Percentiles rank a stretch among this genome's conserved stretches.
Evolutionary conservation across 495 filamentous ascomycete genomes (phyloP).

Genomic region (Aspergillus biplanus): DNA sequence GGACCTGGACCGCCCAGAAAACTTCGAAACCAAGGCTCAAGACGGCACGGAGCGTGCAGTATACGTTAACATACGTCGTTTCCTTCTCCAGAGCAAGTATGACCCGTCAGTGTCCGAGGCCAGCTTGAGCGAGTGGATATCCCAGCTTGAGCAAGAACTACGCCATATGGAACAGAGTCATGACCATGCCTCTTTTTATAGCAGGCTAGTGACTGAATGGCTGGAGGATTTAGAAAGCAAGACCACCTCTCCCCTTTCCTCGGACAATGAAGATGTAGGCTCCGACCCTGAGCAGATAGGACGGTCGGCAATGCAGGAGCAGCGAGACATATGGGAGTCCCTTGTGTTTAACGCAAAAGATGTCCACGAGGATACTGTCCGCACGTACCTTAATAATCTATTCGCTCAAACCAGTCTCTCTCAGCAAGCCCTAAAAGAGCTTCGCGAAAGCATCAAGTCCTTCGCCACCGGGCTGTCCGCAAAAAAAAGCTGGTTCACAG

Average conservation of each 20-base stretch:
- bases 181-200: conserved; percentile 65
- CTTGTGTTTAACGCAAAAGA: conserved; percentile 56
- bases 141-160: conserved; percentile 52
- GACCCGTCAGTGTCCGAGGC: conserved; percentile 57
- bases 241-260: background rate
- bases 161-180: conserved; percentile 57
- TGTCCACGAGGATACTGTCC: conserved; percentile 50
- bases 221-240: conserved; percentile 40
- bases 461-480: conserved; percentile 49
- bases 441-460: conserved; percentile 45
- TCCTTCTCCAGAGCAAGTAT: conserved; percentile 59
- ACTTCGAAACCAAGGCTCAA: conserved; percentile 5
- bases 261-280: conserved; percentile 18
- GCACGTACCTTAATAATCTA: conserved; percentile 53
- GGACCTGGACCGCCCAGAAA: conserved; percentile 27
- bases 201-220: conserved; percentile 66
- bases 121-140: conserved; percentile 50
- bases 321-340: conserved; percentile 58
- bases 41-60: conserved; percentile 29
- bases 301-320: conserved; percentile 53
- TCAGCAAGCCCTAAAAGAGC: conserved; percentile 45
- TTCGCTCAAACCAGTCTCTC: conserved; percentile 49
- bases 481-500: conserved; percentile 38
- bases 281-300: conserved; percentile 42
- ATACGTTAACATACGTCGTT: conserved; percentile 49